Evolutionary conservation across 257 asterid genomes (phyloP).

Genomic region (Anisodus acutangulus): DNA sequence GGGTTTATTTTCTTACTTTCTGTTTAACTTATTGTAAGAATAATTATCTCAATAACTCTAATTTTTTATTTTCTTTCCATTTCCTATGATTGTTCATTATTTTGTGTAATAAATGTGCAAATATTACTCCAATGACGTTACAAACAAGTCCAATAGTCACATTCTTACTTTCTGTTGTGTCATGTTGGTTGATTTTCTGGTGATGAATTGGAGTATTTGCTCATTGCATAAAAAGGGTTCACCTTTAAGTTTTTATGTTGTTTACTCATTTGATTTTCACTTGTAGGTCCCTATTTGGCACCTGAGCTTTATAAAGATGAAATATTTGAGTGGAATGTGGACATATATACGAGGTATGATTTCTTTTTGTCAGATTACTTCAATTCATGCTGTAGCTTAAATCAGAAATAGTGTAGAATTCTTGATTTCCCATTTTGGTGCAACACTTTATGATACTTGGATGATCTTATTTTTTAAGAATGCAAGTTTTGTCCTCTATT

Average conservation of each 20-base stretch:
- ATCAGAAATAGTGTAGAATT: not conserved
- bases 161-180: no score
- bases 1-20: not conserved
- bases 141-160: no score
- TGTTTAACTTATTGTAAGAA: no score
- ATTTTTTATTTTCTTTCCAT: no score
- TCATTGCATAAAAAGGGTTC: not conserved
- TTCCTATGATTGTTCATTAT: no score
- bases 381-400: not conserved
- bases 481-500: not conserved
- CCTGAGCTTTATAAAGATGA: slow-evolving; percentile 80
- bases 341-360: slow-evolving; percentile 84
- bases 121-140: no score
- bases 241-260: slow-evolving; percentile 10
- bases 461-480: not conserved
- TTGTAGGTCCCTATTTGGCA: slow-evolving; percentile 73
- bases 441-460: not conserved
- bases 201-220: not conserved
- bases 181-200: not conserved
- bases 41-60: no score
- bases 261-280: slow-evolving; percentile 19
- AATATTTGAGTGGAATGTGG: slow-evolving; percentile 77
- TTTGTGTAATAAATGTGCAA: no score
- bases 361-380: slow-evolving; percentile 19
- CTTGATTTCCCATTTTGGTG: not conserved